Evolutionary conservation across 148 eudicot genomes (phyloP).

Genomic region (Cornus controversa): DNA sequence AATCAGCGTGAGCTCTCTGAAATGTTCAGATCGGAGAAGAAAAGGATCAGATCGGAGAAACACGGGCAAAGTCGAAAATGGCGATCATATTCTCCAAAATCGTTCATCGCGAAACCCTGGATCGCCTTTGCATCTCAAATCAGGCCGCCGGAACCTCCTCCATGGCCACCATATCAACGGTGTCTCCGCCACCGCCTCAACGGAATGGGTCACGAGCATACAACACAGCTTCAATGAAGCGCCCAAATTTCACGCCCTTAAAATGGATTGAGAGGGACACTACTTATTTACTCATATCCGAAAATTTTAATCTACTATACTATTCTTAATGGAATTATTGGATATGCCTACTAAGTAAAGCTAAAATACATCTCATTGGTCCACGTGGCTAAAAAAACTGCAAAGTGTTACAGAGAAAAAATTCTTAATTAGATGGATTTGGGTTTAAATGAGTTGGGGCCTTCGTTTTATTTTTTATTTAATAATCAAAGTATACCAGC

Average conservation of each 20-base stretch:
- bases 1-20: not conserved
- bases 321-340: not conserved
- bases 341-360: not conserved
- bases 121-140: not conserved
- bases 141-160: not conserved
- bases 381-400: not conserved
- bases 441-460: no score
- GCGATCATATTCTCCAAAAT: not conserved
- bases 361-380: not conserved
- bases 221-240: not conserved
- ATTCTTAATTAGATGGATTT: no score
- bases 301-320: not conserved
- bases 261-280: not conserved
- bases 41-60: constrained; percentile 4
- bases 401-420: no score
- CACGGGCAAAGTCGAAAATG: not conserved
- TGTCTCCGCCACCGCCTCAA: not conserved
- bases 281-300: not conserved
- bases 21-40: constrained; percentile 2
- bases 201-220: not conserved
- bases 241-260: not conserved
- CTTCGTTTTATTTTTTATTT: no score
- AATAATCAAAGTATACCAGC: no score
- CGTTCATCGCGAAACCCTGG: not conserved
- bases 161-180: no score